Percentiles rank a stretch among this genome's conserved stretches.
These are phyloP conservation scores for Tolypocladium endophyticum DNA, from an alignment of 2,329 filamentous ascomycete genomes.

Conservation along the genomic window DNA sequence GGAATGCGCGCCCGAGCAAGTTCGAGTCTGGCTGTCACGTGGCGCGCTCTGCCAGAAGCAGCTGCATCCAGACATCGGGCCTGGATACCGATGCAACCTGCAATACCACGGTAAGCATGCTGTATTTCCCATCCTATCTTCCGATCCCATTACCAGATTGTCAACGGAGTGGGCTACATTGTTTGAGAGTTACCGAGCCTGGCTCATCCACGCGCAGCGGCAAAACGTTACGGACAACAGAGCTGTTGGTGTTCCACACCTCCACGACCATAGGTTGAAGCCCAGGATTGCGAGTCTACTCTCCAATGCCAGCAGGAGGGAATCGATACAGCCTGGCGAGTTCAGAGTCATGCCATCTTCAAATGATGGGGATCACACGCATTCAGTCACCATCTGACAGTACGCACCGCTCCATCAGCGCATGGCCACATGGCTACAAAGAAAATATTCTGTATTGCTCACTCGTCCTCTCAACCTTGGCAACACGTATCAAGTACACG, in stretches of 20 bases:
- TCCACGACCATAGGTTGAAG: no score
- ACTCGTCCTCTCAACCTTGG: conserved; percentile 2
- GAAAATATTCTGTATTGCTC: conserved; percentile 6
- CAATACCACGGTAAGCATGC: background rate
- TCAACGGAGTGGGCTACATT: background rate
- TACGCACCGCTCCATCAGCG: background rate
- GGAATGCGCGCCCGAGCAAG: background rate
- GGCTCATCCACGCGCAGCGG: no score
- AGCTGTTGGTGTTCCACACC: no score
- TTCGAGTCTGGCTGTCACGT: background rate
- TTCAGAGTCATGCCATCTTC: background rate
- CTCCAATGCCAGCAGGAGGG: no score
- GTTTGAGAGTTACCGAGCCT: background rate
- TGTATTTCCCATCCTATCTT: background rate
- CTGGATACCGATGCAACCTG: background rate
- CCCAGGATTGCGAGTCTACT: no score
- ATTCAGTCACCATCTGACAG: background rate
- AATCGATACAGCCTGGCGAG: background rate
- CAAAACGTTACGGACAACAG: no score
- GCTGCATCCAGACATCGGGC: background rate
- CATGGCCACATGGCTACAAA: background rate
- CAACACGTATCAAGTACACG: conserved; percentile 15
- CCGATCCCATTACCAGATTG: background rate
- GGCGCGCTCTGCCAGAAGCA: background rate
- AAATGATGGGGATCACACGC: background rate